These are phyloP conservation scores for Cercospora citrullina DNA, from an alignment of 2,329 filamentous ascomycete genomes.

Conservation along the genomic window DNA sequence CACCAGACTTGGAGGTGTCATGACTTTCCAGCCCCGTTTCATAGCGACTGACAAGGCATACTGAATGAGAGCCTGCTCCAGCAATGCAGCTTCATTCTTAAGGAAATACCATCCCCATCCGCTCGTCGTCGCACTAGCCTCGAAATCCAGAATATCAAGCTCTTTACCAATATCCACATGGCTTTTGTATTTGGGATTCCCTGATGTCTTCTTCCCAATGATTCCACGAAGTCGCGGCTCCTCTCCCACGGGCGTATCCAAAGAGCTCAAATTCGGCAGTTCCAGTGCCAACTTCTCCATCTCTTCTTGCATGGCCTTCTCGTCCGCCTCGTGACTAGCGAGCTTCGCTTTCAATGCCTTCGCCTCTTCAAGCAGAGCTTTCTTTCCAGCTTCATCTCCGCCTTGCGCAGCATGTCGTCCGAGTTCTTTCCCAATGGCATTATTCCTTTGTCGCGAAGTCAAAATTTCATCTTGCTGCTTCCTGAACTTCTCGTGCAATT, in stretches of 20 bases:
- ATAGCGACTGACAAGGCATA: slow-evolving; percentile 77
- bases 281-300: slow-evolving; percentile 28
- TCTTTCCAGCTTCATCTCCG: slow-evolving; percentile 36
- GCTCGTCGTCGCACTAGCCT: slow-evolving; percentile 73
- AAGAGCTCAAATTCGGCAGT: slow-evolving; percentile 77
- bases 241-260: slow-evolving; percentile 69
- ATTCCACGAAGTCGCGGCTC: slow-evolving; percentile 68
- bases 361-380: slow-evolving; percentile 63
- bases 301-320: slow-evolving; percentile 52
- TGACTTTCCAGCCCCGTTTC: slow-evolving; percentile 72
- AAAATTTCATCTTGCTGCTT: slow-evolving; percentile 60
- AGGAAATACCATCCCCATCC: slow-evolving; percentile 99
- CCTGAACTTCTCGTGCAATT: slow-evolving; percentile 50
- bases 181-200: slow-evolving; percentile 22
- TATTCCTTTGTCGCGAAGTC: slow-evolving; percentile 64
- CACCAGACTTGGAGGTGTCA: slow-evolving; percentile 84
- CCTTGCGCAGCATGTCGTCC: slow-evolving; percentile 40
- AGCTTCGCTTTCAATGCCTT: slow-evolving; percentile 65
- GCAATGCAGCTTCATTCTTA: slow-evolving; percentile 81
- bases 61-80: slow-evolving; percentile 92
- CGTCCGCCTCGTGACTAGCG: slow-evolving; percentile 59
- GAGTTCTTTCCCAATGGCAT: slow-evolving; percentile 59
- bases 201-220: slow-evolving; percentile 55
- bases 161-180: slow-evolving; percentile 77
- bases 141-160: slow-evolving; percentile 89